Conservation (phyloP, 2,329 filamentous ascomycete species). For the Diaporthe sp. region DNA sequence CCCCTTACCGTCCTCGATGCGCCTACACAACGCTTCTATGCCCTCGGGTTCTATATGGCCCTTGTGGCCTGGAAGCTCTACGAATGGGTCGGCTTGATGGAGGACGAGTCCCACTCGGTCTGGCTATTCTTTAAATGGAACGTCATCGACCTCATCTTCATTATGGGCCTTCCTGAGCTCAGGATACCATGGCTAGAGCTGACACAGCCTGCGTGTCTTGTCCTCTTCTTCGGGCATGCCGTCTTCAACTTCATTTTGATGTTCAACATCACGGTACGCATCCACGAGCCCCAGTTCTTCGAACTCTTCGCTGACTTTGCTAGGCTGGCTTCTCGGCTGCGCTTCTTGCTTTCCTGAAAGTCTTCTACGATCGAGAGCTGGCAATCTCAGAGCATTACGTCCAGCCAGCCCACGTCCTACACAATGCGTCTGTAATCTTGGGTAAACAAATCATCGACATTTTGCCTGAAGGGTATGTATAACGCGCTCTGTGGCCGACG, state of each 20-base stretch:
- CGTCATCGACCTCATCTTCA: constrained; percentile 85
- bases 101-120: constrained; percentile 89
- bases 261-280: constrained; percentile 85
- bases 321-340: constrained; percentile 81
- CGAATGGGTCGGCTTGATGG: constrained; percentile 84
- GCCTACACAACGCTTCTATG: constrained; percentile 91
- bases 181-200: constrained; percentile 98
- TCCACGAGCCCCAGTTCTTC: not conserved
- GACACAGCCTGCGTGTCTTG: constrained; percentile 79
- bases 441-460: constrained; percentile 99
- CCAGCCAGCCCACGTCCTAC: constrained; percentile 87
- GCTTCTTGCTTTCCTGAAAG: constrained; percentile 79
- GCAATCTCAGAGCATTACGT: constrained; percentile 95
- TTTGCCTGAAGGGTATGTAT: constrained; percentile 84
- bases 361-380: constrained; percentile 92
- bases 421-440: constrained; percentile 93
- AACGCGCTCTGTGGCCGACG: not conserved
- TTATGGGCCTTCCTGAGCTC: constrained; percentile 88
- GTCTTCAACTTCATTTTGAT: constrained; percentile 87
- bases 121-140: constrained; percentile 96
- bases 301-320: constrained; percentile 30
- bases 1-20: constrained; percentile 87
- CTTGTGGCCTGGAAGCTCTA: constrained; percentile 88
- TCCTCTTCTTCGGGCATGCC: constrained; percentile 80
- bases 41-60: constrained; percentile 81